phyloP scores from a whole-genome alignment of 2,329 filamentous ascomycete genomes.

The Fusarium metavorans region DNA sequence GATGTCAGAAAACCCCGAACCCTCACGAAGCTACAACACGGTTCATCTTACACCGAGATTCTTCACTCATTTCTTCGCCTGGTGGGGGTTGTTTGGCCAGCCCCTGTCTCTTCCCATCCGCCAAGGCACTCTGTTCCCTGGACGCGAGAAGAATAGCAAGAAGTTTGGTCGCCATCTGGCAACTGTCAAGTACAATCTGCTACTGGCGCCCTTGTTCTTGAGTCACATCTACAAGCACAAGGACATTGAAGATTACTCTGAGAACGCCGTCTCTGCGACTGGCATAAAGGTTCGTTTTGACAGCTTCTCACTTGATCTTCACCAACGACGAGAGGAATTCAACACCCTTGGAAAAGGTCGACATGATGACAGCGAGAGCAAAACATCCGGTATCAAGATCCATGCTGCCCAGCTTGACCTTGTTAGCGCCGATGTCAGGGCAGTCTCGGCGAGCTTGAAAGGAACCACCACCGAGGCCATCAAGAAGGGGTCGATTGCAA shows the following conservation, averaged over 20 bases:
- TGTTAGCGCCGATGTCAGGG: slow-evolving; percentile 89
- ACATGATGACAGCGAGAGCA: slow-evolving; percentile 73
- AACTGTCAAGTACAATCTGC: slow-evolving; percentile 97
- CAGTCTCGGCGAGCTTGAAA: slow-evolving; percentile 89
- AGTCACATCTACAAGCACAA: slow-evolving; percentile 99
- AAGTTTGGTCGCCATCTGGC: slow-evolving; percentile 97
- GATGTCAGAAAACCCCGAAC: slow-evolving; percentile 78
- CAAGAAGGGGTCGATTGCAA: slow-evolving; percentile 67
- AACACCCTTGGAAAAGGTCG: slow-evolving; percentile 82
- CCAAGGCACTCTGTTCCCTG: slow-evolving; percentile 91
- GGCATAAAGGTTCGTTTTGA: slow-evolving; percentile 97
- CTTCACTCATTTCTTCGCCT: slow-evolving; percentile 97
- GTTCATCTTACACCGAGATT: slow-evolving; percentile 95
- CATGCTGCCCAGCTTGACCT: slow-evolving; percentile 95
- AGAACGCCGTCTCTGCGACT: slow-evolving; percentile 85
- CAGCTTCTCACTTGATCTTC: slow-evolving; percentile 96
- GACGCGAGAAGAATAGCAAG: slow-evolving; percentile 95
- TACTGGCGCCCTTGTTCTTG: slow-evolving; percentile 92
- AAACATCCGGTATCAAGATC: slow-evolving; percentile 94
- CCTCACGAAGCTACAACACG: slow-evolving; percentile 93
- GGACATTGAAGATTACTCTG: slow-evolving; percentile 86
- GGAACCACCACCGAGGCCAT: slow-evolving; percentile 84
- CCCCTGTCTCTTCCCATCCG: slow-evolving; percentile 95
- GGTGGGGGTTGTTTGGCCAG: slow-evolving; percentile 97
- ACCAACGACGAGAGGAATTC: slow-evolving; percentile 94